phyloP scores from a whole-genome alignment of 306 rosid genomes.

The Fragaria nilgerrensis region DNA sequence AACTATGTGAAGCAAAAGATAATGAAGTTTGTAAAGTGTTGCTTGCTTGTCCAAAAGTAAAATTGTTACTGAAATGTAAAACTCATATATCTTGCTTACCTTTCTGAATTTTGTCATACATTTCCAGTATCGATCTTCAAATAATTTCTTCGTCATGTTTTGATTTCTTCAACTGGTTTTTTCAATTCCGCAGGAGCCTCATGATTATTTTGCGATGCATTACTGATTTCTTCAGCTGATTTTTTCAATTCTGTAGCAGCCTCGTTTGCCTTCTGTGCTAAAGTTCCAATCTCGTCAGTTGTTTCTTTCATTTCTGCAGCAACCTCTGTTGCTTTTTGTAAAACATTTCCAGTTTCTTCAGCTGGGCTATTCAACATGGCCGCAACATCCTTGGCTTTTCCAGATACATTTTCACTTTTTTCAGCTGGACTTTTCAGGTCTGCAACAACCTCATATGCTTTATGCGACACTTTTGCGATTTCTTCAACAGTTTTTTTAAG shows the following conservation, averaged over 20 bases:
- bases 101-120: background rate
- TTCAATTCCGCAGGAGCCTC: background rate
- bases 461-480: background rate
- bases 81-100: conserved; percentile 8
- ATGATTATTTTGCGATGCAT: background rate
- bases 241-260: background rate
- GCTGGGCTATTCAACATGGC: background rate
- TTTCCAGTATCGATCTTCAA: background rate
- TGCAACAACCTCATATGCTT: conserved; percentile 1
- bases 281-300: conserved; percentile 1
- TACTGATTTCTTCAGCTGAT: background rate
- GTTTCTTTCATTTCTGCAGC: background rate
- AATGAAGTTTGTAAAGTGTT: background rate
- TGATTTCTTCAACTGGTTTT: background rate
- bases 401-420: background rate
- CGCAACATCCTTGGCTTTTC: background rate
- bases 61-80: background rate
- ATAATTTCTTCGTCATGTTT: background rate
- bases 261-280: background rate
- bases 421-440: conserved; percentile 5
- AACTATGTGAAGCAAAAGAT: background rate
- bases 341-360: background rate
- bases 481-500: background rate
- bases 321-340: conserved; percentile 14
- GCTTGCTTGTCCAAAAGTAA: background rate